These are phyloP conservation scores for Edaphochlamys debaryana DNA, from an alignment of 139 green algal genomes.

Conservation along the genomic window DNA sequence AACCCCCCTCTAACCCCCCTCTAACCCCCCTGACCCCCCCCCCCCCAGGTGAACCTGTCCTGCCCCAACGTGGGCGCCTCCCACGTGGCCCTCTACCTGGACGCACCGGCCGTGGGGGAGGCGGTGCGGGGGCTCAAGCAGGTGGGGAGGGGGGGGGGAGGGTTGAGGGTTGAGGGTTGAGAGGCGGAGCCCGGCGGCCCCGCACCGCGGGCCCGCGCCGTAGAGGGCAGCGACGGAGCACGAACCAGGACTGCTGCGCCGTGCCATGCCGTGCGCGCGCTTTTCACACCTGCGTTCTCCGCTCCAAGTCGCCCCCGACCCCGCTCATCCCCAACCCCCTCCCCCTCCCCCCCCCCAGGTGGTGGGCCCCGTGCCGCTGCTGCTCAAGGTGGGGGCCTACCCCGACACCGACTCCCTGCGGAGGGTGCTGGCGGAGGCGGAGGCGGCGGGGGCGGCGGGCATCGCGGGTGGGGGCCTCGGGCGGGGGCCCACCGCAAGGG, in stretches of 20 bases:
- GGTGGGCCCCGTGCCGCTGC: conserved; percentile 3
- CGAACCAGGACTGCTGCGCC: background rate
- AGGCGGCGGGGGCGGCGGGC: background rate
- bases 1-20: background rate
- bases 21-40: background rate
- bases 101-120: conserved; percentile 11
- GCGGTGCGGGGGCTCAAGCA: background rate
- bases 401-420: conserved; percentile 6
- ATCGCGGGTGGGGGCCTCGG: background rate
- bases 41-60: conserved; percentile 23
- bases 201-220: background rate
- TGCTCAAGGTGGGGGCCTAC: conserved; percentile 48
- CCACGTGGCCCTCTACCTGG: conserved; percentile 47
- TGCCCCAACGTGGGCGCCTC: conserved; percentile 50
- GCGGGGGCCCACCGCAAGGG: background rate
- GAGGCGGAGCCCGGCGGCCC: no score
- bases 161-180: background rate
- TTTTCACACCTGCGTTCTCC: background rate
- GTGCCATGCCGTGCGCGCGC: background rate
- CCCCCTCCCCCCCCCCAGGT: background rate
- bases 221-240: no score
- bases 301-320: background rate
- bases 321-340: background rate
- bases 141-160: background rate
- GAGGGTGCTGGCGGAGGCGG: background rate